phyloP scores from a whole-genome alignment of 1,284 basidiomycete species.

The Pseudozyma thailandica region DNA sequence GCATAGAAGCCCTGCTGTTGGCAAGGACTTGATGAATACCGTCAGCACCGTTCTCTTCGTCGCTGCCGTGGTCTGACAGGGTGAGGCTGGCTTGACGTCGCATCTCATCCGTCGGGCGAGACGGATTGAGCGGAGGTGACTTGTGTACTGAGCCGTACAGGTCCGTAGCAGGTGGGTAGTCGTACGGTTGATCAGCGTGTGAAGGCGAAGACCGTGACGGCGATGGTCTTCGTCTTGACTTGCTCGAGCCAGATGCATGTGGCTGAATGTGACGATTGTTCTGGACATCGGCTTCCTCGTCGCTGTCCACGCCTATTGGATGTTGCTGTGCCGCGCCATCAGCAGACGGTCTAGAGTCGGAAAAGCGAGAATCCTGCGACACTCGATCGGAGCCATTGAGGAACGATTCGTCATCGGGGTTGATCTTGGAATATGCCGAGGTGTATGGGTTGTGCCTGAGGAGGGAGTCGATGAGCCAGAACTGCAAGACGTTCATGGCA shows the following conservation, averaged over 20 bases:
- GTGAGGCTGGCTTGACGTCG: constrained; percentile 32
- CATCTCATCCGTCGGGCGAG: constrained; percentile 30
- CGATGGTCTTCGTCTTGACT: constrained; percentile 20
- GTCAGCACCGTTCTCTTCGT: constrained; percentile 8
- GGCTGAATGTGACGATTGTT: constrained; percentile 14
- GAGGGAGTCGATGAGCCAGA: constrained; percentile 67
- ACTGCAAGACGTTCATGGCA: constrained; percentile 76
- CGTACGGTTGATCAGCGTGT: constrained; percentile 28
- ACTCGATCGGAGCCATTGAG: constrained; percentile 31
- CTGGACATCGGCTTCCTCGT: constrained; percentile 16
- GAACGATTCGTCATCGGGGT: constrained; percentile 34
- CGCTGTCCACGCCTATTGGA: constrained; percentile 23
- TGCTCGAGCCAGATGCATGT: constrained; percentile 13
- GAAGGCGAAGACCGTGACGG: constrained; percentile 4
- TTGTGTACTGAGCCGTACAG: constrained; percentile 31
- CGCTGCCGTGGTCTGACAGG: constrained; percentile 31
- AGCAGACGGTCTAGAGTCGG: constrained; percentile 6
- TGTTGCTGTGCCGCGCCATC: constrained; percentile 6
- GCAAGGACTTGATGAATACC: constrained; percentile 14
- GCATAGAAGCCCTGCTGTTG: constrained; percentile 18
- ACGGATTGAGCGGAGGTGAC: constrained; percentile 15
- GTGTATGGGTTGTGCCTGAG: constrained; percentile 61
- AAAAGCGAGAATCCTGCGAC: constrained; percentile 32
- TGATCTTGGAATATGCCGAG: constrained; percentile 50
- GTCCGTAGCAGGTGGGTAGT: constrained; percentile 25